These are phyloP conservation scores for Monosporascus cannonballus DNA, from an alignment of 2,329 filamentous ascomycete genomes.

Conservation along the genomic window DNA sequence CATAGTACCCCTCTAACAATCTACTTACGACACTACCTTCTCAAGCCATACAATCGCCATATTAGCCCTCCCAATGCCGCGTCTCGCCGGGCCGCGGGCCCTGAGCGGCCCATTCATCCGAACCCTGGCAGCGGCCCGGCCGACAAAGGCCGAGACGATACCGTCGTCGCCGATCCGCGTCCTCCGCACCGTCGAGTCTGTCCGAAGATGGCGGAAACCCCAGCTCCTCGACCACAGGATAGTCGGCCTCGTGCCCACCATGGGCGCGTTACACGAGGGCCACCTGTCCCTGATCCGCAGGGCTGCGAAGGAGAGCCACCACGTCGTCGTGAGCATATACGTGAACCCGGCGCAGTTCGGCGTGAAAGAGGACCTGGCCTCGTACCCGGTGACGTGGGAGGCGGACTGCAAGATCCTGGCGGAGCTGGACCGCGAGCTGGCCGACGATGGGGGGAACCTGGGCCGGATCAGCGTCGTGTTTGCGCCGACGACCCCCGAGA, in stretches of 20 bases:
- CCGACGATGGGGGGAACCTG: slow-evolving; percentile 47
- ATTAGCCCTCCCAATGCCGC: slow-evolving; percentile 15
- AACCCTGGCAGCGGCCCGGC: slow-evolving; percentile 16
- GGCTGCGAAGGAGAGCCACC: slow-evolving; percentile 76
- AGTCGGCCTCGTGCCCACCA: slow-evolving; percentile 88
- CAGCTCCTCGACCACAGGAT: slow-evolving; percentile 62
- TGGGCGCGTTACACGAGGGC: slow-evolving; percentile 93
- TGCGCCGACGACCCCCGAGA: slow-evolving; percentile 71
- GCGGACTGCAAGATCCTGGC: slow-evolving; percentile 64
- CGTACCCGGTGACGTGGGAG: slow-evolving; percentile 88
- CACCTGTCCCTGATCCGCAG: slow-evolving; percentile 81
- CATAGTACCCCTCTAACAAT: slow-evolving; percentile 6
- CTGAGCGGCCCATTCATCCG: slow-evolving; percentile 10
- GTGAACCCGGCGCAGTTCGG: slow-evolving; percentile 98
- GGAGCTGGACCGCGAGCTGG: slow-evolving; percentile 65
- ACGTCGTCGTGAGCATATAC: slow-evolving; percentile 87
- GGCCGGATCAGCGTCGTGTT: slow-evolving; percentile 80
- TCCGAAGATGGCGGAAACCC: slow-evolving; percentile 64
- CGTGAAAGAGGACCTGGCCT: slow-evolving; percentile 75
- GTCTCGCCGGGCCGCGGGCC: slow-evolving; percentile 17
- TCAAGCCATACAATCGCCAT: slow-evolving; percentile 11
- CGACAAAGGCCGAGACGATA: slow-evolving; percentile 36
- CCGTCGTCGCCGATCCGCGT: slow-evolving; percentile 58
- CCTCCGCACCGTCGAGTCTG: slow-evolving; percentile 66
- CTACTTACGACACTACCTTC: neutral